Evolutionary conservation across 495 filamentous ascomycete species (phyloP), one percentile per base, ranked within the genome.

Genomic region (Saxophila tyrrhenica): DNA sequence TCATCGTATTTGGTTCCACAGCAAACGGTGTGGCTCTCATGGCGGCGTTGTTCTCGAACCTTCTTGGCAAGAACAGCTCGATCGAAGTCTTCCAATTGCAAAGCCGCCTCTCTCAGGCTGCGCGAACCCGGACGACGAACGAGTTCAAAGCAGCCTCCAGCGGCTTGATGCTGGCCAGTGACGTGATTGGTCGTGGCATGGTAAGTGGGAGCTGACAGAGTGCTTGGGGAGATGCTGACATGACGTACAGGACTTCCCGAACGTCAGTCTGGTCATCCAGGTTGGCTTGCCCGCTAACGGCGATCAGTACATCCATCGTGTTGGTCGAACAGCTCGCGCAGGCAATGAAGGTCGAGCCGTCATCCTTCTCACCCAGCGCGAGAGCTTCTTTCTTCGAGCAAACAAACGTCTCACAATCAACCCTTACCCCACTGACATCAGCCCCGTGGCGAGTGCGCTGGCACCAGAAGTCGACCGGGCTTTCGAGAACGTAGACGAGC

Each of bases 161-260:
- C 24, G 73, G 77, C 32, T 73, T 86, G 52, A 66, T 86, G 61
- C 77, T 85, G 59, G 83, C 83, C 32, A 79, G 79, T 16, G 83
- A 86, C 64, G 82, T 87, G 22, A 77, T 87, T 44, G 83, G 82
- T 17, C 77, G 83, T 50, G 83, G 83, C 25, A 84, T 89, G 81
- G n/a, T n/a, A n/a, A n/a, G n/a, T n/a, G n/a, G n/a, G n/a, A n/a
- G n/a, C n/a, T n/a, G n/a, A n/a, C n/a, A n/a, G n/a, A n/a, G n/a
- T n/a, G n/a, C n/a, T n/a, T n/a, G n/a, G n/a, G n/a, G n/a, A n/a
- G n/a, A n/a, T n/a, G n/a, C n/a, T n/a, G n/a, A n/a, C n/a, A n/a
- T n/a, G n/a, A n/a, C n/a, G n/a, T n/a, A n/a, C n/a, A n/a, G n/a
- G 84, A 89, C 64, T 87, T 87, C 65, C 83, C 82, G 1, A 76